Evolutionary conservation across 306 rosid species (phyloP), one percentile per base, ranked within the genome.

Genomic region (Malus asiatica): DNA sequence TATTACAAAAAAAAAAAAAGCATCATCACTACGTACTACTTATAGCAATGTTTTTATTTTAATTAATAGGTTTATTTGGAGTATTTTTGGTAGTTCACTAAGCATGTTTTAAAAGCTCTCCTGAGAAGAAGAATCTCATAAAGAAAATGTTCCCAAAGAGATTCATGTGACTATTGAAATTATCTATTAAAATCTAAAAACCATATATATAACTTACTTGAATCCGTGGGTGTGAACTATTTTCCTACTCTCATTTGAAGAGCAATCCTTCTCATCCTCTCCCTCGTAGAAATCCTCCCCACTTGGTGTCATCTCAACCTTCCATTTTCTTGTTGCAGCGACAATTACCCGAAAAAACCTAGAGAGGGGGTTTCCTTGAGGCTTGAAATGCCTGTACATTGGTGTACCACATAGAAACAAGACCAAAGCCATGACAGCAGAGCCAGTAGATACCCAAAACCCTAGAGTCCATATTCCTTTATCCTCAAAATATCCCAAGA

Each of bases 371-470:
- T 93, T 93, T 18, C 97, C 97, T 30, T 52, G 70, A 3, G 96
- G 87, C 64, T 77, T 87, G 59, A 86, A 87, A 76, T 90, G 87
- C 71, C 97, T 87, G 52, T 87, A 93, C 70, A 88, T 83, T 3
- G 83, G 83, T 12, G 91, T 90, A 10, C 97, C 97, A 72, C 89
- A 87, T 5, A 93, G 93, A 72, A 93, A 90, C 85, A 93, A 74
- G 70, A 79, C 35, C 87, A 90, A 72, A 11, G 88, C 96, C 40
- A 86, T 2, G 25, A 77, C 19, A 22, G 96, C 94, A 66, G 97
- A 93, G 18, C 86, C 96, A 35, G 91, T 66, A 6, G 96, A 93
- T n/a, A 96, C 92, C 92, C 92, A 93, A 40, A 93, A 93, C 3
- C 96, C 97, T 27, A 87, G 14, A 19, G 89, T 84, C 97, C 97